Percentiles rank a stretch among this genome's conserved stretches.
phyloP scores from a whole-genome alignment of 495 filamentous ascomycete species.

The Penicillium soppii region DNA sequence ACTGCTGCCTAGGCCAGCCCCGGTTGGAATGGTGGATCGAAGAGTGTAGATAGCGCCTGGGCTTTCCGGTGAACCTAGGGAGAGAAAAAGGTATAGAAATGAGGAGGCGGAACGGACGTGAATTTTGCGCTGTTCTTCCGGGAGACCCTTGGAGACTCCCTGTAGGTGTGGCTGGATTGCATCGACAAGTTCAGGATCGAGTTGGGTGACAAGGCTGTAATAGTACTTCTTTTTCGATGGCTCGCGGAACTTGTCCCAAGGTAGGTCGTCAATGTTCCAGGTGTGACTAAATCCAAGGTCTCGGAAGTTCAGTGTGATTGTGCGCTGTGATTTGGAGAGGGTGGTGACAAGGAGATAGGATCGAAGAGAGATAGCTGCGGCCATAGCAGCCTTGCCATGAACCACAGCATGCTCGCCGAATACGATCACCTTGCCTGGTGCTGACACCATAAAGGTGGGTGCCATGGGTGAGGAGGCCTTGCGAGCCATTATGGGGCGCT shows the following conservation, averaged over 20 bases:
- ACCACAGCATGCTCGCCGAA: slow-evolving; percentile 97
- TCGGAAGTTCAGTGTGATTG: slow-evolving; percentile 80
- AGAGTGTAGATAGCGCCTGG: slow-evolving; percentile 84
- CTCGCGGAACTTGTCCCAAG: slow-evolving; percentile 77
- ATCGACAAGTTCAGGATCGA: slow-evolving; percentile 77
- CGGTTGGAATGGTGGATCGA: slow-evolving; percentile 90
- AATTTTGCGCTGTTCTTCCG: slow-evolving; percentile 68
- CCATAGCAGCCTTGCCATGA: slow-evolving; percentile 93
- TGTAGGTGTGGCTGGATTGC: slow-evolving; percentile 75
- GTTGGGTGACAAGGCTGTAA: slow-evolving; percentile 78
- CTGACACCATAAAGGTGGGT: slow-evolving; percentile 95
- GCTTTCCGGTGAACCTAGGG: slow-evolving; percentile 74
- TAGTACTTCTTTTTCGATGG: slow-evolving; percentile 89
- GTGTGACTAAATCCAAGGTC: slow-evolving; percentile 84
- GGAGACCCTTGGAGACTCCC: slow-evolving; percentile 61
- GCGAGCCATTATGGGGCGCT: slow-evolving; percentile 33
- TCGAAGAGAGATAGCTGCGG: slow-evolving; percentile 87
- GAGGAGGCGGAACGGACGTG: slow-evolving; percentile 75
- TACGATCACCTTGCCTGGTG: slow-evolving; percentile 95
- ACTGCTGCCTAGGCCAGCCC: slow-evolving; percentile 88
- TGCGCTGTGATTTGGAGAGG: slow-evolving; percentile 80
- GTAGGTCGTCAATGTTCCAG: slow-evolving; percentile 87
- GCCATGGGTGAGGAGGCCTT: slow-evolving; percentile 57
- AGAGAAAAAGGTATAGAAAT: slow-evolving; percentile 92
- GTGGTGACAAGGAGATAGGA: slow-evolving; percentile 94